A percentile compares a stretch with the other conserved stretches of the same genome.
Conservation (phyloP, 192 early-diverging fungal species). For the Anaeromyces robustus region DNA sequence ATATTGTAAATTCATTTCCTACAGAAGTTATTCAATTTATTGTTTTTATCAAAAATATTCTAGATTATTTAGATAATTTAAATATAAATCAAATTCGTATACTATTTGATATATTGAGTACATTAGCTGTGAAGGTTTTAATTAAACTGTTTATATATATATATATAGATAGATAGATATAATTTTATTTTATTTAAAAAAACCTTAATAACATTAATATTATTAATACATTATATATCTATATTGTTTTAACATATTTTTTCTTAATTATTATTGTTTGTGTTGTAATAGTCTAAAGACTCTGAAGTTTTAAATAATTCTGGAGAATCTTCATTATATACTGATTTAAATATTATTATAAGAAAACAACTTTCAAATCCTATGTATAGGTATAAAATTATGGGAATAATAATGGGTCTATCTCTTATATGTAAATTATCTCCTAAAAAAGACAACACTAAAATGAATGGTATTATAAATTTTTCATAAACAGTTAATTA, state of each 20-base stretch:
- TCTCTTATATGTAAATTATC: conserved; percentile 47
- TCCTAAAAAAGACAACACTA: conserved; percentile 5
- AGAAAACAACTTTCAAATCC: conserved; percentile 64
- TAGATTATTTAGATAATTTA: conserved; percentile 59
- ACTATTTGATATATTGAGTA: conserved; percentile 50
- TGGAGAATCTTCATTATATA: conserved; percentile 18
- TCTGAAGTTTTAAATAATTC: not conserved
- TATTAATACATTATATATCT: too few relatives aligned
- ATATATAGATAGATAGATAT: too few relatives aligned
- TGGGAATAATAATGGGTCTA: conserved; percentile 55
- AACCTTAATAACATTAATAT: too few relatives aligned
- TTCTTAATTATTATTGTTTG: not conserved
- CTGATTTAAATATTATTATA: conserved; percentile 55
- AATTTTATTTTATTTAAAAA: too few relatives aligned
- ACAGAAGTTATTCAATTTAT: conserved; percentile 35
- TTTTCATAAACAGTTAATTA: too few relatives aligned
- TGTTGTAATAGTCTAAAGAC: not conserved
- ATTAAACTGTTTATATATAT: too few relatives aligned
- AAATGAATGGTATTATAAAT: not conserved
- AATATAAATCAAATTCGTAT: conserved; percentile 40
- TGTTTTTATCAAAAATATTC: conserved; percentile 50
- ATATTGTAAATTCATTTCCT: conserved; percentile 29
- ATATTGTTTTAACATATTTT: not conserved
- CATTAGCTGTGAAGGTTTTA: conserved; percentile 19
- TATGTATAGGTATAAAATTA: conserved; percentile 39